A percentile compares a stretch with the other conserved stretches of the same genome.
These are phyloP conservation scores for Hortaea werneckii DNA, from an alignment of 2,329 filamentous ascomycete genomes.

Conservation along the genomic window DNA sequence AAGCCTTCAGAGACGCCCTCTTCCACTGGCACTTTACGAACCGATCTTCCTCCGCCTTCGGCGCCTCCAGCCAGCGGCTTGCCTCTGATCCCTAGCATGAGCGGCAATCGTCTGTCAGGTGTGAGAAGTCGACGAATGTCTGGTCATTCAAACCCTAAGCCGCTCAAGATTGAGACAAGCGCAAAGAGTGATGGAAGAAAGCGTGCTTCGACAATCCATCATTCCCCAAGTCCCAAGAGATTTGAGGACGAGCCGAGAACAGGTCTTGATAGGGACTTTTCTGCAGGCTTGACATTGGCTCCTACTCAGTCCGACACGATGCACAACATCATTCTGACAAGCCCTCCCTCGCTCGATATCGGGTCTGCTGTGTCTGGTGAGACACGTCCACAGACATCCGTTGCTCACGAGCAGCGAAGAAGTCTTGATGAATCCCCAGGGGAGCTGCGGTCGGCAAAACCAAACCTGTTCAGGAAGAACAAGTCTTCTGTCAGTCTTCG, in stretches of 20 bases:
- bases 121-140: slow-evolving; percentile 63
- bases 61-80: slow-evolving; percentile 16
- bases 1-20: slow-evolving; percentile 20
- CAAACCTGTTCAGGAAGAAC: slow-evolving; percentile 35
- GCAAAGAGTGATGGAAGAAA: slow-evolving; percentile 24
- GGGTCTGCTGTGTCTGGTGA: slow-evolving; percentile 9
- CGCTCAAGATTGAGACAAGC: slow-evolving; percentile 79
- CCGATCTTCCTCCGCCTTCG: slow-evolving; percentile 5
- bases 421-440: slow-evolving; percentile 16
- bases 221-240: slow-evolving; percentile 14
- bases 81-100: slow-evolving; percentile 21
- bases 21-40: slow-evolving; percentile 17
- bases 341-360: slow-evolving; percentile 22
- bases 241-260: slow-evolving; percentile 15
- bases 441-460: slow-evolving; percentile 14
- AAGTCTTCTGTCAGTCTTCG: slow-evolving; percentile 55
- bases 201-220: slow-evolving; percentile 24
- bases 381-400: slow-evolving; percentile 8
- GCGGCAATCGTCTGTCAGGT: slow-evolving; percentile 12
- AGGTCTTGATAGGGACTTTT: slow-evolving; percentile 12
- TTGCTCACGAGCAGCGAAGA: slow-evolving; percentile 10
- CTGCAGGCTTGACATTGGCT: slow-evolving; percentile 11
- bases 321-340: slow-evolving; percentile 19
- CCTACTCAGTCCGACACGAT: slow-evolving; percentile 15
- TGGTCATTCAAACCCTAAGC: slow-evolving; percentile 62